Evolutionary conservation across 352 stramenopile genomes (phyloP), one percentile per base, ranked within the genome.

Genomic region (Phytophthora brassicae): DNA sequence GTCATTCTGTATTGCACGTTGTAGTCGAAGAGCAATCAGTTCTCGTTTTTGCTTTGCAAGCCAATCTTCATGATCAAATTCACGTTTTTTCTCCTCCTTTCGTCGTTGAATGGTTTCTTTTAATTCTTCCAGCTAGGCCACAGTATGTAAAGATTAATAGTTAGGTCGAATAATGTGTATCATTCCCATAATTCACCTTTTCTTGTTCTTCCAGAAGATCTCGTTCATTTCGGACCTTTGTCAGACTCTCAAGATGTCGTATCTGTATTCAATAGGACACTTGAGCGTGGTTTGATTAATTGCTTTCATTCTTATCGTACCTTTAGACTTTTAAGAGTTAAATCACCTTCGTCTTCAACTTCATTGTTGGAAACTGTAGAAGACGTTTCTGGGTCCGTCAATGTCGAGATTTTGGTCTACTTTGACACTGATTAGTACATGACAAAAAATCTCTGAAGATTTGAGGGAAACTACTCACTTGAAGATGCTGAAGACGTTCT

Each of bases 121-220:
- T 22, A 84, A 23, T 17, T 79, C 75, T 41, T 83, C 71, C 16
- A 88, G 63, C 76, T 85, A 63, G 24, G 5, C 41, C 2, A 33
- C 3, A 8, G 50, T 11, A 26, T 8, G 19, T 66, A 48, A 55
- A n/a, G 44, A 2, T 41, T n/a, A 7, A 26, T 6, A 38, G 33
- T 16, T n/a, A 56, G 33, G 36, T 19, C 3, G 16, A 64, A 33
- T 22, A 16, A 7, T 12, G 1, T 44, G 7, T 38, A 26, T 26
- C n/a, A 58, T 23, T 8, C 4, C 22, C 19, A 38, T 6, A 12
- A 38, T n/a, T 46, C 46, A 83, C 77, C 64, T 85, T 84, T 55
- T 86, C 78, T 49, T 84, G 71, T 47, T 88, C 78, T 62, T 88
- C 76, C 12, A 88, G 61, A 36, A 88, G 56, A 35, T 83, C 64